Conservation (phyloP, 768 basidiomycete genomes). For the Amanita thiersii region DNA sequence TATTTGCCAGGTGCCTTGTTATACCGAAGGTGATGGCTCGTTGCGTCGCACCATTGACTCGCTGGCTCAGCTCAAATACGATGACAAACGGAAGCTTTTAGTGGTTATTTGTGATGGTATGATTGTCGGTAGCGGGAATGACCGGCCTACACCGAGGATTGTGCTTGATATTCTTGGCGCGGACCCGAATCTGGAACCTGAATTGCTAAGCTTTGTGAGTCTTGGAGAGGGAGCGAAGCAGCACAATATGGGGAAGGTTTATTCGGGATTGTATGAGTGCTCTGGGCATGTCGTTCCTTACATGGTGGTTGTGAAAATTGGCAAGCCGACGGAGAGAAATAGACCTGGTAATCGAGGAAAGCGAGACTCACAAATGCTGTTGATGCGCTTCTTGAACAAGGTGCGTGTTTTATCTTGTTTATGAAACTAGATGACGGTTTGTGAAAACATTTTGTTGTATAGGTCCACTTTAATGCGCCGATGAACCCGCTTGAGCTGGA, state of each 20-base stretch:
- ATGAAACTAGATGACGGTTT: background rate
- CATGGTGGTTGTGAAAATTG: slow-evolving; percentile 85
- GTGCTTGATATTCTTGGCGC: slow-evolving; percentile 95
- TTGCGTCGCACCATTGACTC: slow-evolving; percentile 89
- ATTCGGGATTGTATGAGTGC: slow-evolving; percentile 91
- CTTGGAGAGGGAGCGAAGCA: slow-evolving; percentile 93
- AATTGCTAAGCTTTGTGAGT: slow-evolving; percentile 89
- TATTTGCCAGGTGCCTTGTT: slow-evolving; percentile 97
- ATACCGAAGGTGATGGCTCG: slow-evolving; percentile 90
- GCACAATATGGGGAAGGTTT: slow-evolving; percentile 98
- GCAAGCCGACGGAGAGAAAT: slow-evolving; percentile 89
- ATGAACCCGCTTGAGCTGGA: slow-evolving; percentile 98
- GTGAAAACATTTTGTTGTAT: slow-evolving; percentile 8
- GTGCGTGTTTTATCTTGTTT: slow-evolving; percentile 25
- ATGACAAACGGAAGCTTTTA: slow-evolving; percentile 94
- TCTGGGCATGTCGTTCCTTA: slow-evolving; percentile 95
- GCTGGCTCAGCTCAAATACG: slow-evolving; percentile 88
- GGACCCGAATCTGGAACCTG: slow-evolving; percentile 88
- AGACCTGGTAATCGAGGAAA: slow-evolving; percentile 97
- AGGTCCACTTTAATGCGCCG: slow-evolving; percentile 94
- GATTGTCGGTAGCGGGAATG: slow-evolving; percentile 96
- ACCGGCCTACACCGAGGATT: slow-evolving; percentile 92
- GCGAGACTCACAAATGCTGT: slow-evolving; percentile 91
- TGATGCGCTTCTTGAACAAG: slow-evolving; percentile 99
- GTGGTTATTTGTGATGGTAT: slow-evolving; percentile 96